Evolutionary conservation across 805 yeast species (phyloP), one percentile per base, ranked within the genome.

Genomic region (Candida maris): DNA sequence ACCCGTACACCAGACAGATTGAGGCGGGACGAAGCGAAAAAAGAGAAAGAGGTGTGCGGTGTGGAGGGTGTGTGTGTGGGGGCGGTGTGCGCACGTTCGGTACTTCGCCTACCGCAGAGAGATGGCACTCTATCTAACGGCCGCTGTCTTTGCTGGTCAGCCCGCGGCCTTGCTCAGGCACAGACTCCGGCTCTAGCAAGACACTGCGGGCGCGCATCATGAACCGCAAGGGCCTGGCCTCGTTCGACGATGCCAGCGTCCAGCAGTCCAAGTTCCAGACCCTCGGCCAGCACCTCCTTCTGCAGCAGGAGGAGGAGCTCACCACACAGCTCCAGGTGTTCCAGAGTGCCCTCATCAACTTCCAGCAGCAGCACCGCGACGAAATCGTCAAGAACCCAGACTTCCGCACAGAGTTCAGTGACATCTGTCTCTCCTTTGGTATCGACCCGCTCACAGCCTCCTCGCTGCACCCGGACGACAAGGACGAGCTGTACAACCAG

Each of bases 401-500:
- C 38, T 74, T 87, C 50, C 66, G 94, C 20, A 64, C 71, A 19
- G 81, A 85, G 53, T 86, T 88, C 57, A 77, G 85, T 24, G 72
- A 74, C 40, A 79, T 89, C 65, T 87, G 96, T 51, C 65, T 73
- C 4, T 75, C 80, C 47, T 79, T 88, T 19, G 96, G 96, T 1
- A 80, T 88, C 14, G 96, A 89, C 56, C 93, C 96, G 1, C 57
- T 89, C 14, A 28, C 21, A 6, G 31, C 31, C 9, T 17, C 31
- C n/a, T 28, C 31, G 6, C 31, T 28, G 14, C 19, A 28, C 15
- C 19, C 31, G 9, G 31, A 28, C 6, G 31, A 28, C 15, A 17
- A 16, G 10, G 31, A 65, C 5, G 88, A 82, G 48, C 81, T 73
- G 47, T 70, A 71, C 43, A 75, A 78, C 41, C 87, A 82, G 26